Percentiles rank a stretch among this genome's conserved stretches.
These are phyloP conservation scores for Backusella circina DNA, from an alignment of 192 early-diverging fungal genomes.

Conservation along the genomic window DNA sequence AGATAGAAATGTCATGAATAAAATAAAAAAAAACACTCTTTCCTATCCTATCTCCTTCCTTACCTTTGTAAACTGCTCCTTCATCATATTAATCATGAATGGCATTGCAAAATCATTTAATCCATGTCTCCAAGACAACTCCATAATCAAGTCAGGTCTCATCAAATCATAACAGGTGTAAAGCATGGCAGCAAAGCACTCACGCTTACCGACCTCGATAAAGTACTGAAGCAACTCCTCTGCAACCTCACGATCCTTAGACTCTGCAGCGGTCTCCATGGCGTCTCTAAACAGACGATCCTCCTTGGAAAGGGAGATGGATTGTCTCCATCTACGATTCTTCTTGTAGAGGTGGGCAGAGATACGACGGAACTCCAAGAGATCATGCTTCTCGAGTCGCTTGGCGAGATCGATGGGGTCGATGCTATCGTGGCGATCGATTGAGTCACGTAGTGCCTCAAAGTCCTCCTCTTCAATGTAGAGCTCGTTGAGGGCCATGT, in stretches of 20 bases:
- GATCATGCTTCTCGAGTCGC: slow-evolving; percentile 92
- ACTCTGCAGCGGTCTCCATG: slow-evolving; percentile 95
- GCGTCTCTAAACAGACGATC: slow-evolving; percentile 98
- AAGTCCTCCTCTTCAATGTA: slow-evolving; percentile 98
- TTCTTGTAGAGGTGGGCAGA: slow-evolving; percentile 95
- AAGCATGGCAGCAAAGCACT: slow-evolving; percentile 92
- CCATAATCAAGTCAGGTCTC: slow-evolving; percentile 90
- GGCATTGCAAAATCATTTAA: slow-evolving; percentile 96
- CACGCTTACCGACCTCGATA: slow-evolving; percentile 85
- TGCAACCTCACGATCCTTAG: slow-evolving; percentile 80
- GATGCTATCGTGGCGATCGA: slow-evolving; percentile 94
- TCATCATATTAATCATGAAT: slow-evolving; percentile 90
- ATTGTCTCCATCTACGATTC: slow-evolving; percentile 96
- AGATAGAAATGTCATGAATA: not conserved
- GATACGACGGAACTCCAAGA: slow-evolving; percentile 97
- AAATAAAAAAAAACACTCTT: not conserved
- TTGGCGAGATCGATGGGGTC: slow-evolving; percentile 89
- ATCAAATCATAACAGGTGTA: slow-evolving; percentile 95
- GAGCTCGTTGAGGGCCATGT: slow-evolving; percentile 93
- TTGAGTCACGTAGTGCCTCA: slow-evolving; percentile 88
- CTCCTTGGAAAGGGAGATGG: slow-evolving; percentile 93
- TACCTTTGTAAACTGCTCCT: slow-evolving; percentile 87
- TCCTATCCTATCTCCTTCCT: not conserved
- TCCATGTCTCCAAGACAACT: slow-evolving; percentile 90
- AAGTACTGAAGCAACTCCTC: slow-evolving; percentile 97